Conservation (phyloP, 164 flowering plant species). For the Nymphaea colorata region DNA sequence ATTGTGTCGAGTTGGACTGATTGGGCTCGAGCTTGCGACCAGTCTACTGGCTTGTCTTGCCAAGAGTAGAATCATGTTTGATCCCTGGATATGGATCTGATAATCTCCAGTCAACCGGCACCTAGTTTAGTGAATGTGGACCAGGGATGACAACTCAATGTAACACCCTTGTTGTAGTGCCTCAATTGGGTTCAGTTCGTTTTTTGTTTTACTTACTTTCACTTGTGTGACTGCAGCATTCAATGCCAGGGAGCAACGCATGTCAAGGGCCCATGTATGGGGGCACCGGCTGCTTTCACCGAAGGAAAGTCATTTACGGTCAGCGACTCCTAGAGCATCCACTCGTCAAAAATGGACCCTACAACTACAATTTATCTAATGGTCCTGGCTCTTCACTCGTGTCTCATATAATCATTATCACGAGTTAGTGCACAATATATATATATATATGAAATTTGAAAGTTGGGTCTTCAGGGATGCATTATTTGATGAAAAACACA, state of each 20-base stretch:
- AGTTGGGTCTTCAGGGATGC: background rate
- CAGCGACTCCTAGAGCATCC: background rate
- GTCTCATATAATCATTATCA: background rate
- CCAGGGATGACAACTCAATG: too few relatives aligned
- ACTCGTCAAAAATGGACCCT: background rate
- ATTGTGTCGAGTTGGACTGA: too few relatives aligned
- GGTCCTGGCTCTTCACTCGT: background rate
- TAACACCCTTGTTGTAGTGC: too few relatives aligned
- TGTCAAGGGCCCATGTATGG: constrained; percentile 37
- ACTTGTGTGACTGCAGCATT: too few relatives aligned
- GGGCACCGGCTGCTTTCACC: constrained; percentile 50
- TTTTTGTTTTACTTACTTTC: too few relatives aligned
- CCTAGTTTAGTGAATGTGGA: too few relatives aligned
- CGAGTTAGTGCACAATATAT: background rate
- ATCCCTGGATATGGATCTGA: too few relatives aligned
- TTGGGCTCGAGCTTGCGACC: too few relatives aligned
- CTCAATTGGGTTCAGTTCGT: too few relatives aligned
- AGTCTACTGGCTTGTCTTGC: too few relatives aligned
- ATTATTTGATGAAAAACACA: background rate
- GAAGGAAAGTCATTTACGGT: constrained; percentile 48
- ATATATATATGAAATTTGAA: background rate
- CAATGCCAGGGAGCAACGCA: constrained; percentile 22
- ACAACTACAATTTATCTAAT: background rate
- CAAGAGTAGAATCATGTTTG: too few relatives aligned
- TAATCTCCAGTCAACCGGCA: too few relatives aligned